phyloP scores from a whole-genome alignment of 139 green algal genomes.

The Edaphochlamys debaryana region DNA sequence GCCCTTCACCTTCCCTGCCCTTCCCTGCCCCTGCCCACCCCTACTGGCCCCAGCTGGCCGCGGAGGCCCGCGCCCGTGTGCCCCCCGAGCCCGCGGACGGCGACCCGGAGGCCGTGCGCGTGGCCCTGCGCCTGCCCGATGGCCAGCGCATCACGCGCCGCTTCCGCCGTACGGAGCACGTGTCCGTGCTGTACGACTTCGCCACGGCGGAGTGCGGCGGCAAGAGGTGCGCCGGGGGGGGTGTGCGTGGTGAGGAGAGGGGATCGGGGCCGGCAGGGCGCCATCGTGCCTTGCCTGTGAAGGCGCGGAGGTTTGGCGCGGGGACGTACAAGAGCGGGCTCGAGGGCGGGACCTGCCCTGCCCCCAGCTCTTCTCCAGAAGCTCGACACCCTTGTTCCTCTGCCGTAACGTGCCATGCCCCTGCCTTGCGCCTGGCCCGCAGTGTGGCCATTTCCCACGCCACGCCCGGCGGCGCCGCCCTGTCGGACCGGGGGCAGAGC shows the following conservation, averaged over 20 bases:
- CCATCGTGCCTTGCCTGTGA: too few relatives aligned
- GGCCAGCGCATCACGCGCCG: slow-evolving; percentile 66
- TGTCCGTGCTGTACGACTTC: slow-evolving; percentile 58
- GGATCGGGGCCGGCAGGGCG: too few relatives aligned
- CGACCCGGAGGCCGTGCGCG: slow-evolving; percentile 52
- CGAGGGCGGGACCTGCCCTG: too few relatives aligned
- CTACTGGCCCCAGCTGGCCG: slow-evolving; percentile 45
- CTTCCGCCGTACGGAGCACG: slow-evolving; percentile 59
- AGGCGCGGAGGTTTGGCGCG: too few relatives aligned
- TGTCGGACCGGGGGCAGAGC: slow-evolving; percentile 34
- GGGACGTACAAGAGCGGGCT: too few relatives aligned
- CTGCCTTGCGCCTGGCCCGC: neutral
- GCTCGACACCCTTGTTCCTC: too few relatives aligned
- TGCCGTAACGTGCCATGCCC: too few relatives aligned
- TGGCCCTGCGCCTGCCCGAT: slow-evolving; percentile 71
- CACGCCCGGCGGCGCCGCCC: slow-evolving; percentile 19
- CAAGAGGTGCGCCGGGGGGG: slow-evolving; percentile 7
- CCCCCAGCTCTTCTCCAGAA: too few relatives aligned
- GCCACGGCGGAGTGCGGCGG: too few relatives aligned
- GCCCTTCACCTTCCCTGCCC: too few relatives aligned
- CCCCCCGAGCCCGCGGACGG: slow-evolving; percentile 67
- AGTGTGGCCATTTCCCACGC: slow-evolving; percentile 12
- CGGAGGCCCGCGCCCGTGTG: slow-evolving; percentile 55
- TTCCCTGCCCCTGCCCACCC: too few relatives aligned
- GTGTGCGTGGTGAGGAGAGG: neutral